A percentile compares a stretch with the other conserved stretches of the same genome.
Conservation (phyloP, 176 grass and related monocot genomes). For the Juncus effusus region DNA sequence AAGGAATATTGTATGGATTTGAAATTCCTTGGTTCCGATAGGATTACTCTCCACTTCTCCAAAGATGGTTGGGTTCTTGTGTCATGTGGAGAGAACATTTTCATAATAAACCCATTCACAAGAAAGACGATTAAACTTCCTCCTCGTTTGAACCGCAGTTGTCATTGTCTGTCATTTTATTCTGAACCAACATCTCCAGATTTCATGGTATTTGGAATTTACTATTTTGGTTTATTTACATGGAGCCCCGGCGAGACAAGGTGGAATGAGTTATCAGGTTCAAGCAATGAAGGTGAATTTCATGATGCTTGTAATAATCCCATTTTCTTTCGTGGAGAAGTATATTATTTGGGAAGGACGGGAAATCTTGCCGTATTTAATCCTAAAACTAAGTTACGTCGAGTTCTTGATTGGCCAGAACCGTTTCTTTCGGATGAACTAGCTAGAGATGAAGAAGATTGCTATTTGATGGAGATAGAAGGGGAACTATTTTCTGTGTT, state of each 20-base stretch:
- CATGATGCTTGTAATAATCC: not conserved
- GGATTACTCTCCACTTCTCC: not conserved
- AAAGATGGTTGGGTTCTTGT: constrained; percentile 30
- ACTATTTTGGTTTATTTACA: not conserved
- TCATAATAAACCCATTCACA: constrained; percentile 27
- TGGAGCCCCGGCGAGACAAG: not conserved
- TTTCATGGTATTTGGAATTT: not conserved
- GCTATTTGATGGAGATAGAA: constrained; percentile 1
- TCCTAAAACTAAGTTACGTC: not conserved
- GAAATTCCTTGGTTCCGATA: not conserved
- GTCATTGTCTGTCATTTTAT: not conserved
- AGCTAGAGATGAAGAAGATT: not conserved
- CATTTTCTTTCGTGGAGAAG: constrained; percentile 1
- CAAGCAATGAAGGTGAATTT: not conserved
- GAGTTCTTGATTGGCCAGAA: not conserved
- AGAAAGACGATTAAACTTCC: not conserved
- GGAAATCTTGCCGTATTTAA: constrained; percentile 17
- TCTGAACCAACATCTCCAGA: not conserved
- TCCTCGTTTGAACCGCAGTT: not conserved
- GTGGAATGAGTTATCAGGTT: not conserved
- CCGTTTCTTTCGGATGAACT: not conserved
- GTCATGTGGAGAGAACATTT: not conserved
- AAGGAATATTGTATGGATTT: constrained; percentile 18
- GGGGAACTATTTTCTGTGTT: constrained; percentile 5
- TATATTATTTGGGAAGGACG: constrained; percentile 10